These are phyloP conservation scores for Rehmannia glutinosa DNA, from an alignment of 257 asterid genomes.

Conservation along the genomic window DNA sequence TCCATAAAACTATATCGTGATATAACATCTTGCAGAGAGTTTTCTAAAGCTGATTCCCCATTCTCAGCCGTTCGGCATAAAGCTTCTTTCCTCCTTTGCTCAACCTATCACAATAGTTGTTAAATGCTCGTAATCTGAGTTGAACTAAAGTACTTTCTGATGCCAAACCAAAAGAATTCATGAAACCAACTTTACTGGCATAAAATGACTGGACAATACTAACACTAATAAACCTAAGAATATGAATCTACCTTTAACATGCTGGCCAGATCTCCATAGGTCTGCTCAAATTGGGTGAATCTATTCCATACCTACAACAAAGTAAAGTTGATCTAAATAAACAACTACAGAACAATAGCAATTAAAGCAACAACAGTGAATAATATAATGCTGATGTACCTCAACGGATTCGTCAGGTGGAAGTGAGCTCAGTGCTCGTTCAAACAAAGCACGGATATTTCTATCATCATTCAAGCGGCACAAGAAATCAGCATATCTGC, in stretches of 20 bases:
- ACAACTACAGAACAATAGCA: neutral
- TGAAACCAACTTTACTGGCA: constrained; percentile 1
- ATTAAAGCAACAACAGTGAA: neutral
- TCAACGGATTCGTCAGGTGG: constrained; percentile 94
- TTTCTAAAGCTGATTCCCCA: constrained; percentile 64
- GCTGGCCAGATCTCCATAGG: constrained; percentile 95
- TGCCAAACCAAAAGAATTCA: neutral
- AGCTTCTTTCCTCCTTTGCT: constrained; percentile 95
- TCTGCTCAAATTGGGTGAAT: constrained; percentile 84
- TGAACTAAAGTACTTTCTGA: neutral
- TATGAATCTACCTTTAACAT: constrained; percentile 71
- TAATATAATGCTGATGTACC: constrained; percentile 40
- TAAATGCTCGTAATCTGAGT: neutral
- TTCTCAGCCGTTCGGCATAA: constrained; percentile 62
- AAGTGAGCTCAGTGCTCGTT: constrained; percentile 88
- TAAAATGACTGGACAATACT: no score
- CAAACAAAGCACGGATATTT: constrained; percentile 95
- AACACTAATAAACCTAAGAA: neutral
- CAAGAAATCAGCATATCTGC: constrained; percentile 96
- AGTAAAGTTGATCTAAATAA: neutral
- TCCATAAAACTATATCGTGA: constrained; percentile 93
- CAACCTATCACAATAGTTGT: constrained; percentile 52
- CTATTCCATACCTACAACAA: constrained; percentile 84
- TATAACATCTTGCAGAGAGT: constrained; percentile 78
- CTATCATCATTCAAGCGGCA: constrained; percentile 91